Base-by-base conservation (phyloP, 2,329 filamentous ascomycete genomes). In the Dryadomyces quercus-mongolicae region DNA sequence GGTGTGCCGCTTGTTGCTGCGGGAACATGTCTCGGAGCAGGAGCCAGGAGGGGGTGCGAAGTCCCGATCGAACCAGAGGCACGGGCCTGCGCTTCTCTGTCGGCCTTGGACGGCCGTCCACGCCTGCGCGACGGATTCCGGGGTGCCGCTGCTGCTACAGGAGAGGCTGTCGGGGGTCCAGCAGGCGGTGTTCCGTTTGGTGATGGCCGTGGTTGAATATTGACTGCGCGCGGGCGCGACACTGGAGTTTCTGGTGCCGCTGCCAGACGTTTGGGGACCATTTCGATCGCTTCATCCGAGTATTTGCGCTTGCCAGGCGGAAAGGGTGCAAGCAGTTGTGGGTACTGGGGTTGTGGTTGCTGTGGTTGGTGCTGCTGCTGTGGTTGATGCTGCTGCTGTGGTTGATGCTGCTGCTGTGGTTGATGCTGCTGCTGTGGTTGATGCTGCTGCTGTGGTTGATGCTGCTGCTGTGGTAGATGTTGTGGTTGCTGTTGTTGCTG, bases 31-130 rank as follows among this genome's bases (percentile, higher is more conserved):
- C 49, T 54, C 7, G 53, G 40, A 18, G 59, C 58, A 3, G 56
- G 59, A 4, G 59, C 59, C 36, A 59, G 25, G 6, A 40, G 49
- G 1, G 49, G 49, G 7, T 50, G 38, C 1, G 38, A 15, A 6
- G 55, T 22, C 15, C 47, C 45, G 7, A 36, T 49, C 22, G 54
- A 18, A 16, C 42, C 58, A 42, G 53, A 62, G 10, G 61, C 58
- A 34, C 62, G 61, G 15, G 62, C 62, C 12, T 61, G 62, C 10
- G 63, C 62, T 38, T 62, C 59, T 53, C 63, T 63, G 49, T 66
- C 65, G 8, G 61, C 61, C 56, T 67, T 68, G 16, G 66, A 65
- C 0, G 67, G 67, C 16, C 67, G 62, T 3, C 67, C 67, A 22
- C 67, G 62, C 52, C 63, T 67, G 9, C 65, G 62, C 21, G 53